These are phyloP conservation scores for Bifiguratus adelaidae DNA, from an alignment of 192 early-diverging fungal genomes.

Conservation along the genomic window DNA sequence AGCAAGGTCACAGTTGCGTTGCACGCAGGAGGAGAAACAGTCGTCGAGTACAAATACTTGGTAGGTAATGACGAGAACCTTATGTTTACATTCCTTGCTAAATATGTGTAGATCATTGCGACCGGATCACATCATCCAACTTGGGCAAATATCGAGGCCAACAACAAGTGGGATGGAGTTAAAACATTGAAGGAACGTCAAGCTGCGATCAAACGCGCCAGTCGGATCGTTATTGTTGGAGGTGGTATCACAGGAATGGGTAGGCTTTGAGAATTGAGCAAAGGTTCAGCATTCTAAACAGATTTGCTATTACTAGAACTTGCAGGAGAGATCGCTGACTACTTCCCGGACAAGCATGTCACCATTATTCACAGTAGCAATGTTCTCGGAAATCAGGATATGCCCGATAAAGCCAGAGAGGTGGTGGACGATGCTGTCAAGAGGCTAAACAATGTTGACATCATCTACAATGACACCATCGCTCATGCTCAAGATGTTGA, in stretches of 20 bases:
- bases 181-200: slow-evolving; percentile 21
- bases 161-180: slow-evolving; percentile 23
- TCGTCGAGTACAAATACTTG: slow-evolving; percentile 36
- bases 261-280: not conserved
- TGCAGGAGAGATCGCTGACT: slow-evolving; percentile 37
- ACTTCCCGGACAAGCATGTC: slow-evolving; percentile 27
- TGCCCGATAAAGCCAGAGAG: slow-evolving; percentile 4
- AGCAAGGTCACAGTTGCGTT: slow-evolving; percentile 22
- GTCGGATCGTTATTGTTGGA: slow-evolving; percentile 41
- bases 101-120: slow-evolving; percentile 21
- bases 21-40: slow-evolving; percentile 5
- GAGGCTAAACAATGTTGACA: slow-evolving; percentile 21
- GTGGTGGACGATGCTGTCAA: slow-evolving; percentile 30
- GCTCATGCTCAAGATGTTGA: slow-evolving; percentile 53
- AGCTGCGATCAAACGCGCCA: slow-evolving; percentile 21
- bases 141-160: slow-evolving; percentile 21
- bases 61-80: no score
- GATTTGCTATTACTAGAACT: slow-evolving; percentile 15
- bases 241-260: slow-evolving; percentile 49
- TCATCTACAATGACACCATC: slow-evolving; percentile 30
- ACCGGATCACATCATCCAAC: slow-evolving; percentile 35
- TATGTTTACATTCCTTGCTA: no score
- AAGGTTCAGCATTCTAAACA: not conserved
- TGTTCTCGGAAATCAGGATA: slow-evolving; percentile 17
- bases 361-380: slow-evolving; percentile 26